Evolutionary conservation across 129 eudicot genomes (phyloP).

Genomic region (Flaveria robusta): DNA sequence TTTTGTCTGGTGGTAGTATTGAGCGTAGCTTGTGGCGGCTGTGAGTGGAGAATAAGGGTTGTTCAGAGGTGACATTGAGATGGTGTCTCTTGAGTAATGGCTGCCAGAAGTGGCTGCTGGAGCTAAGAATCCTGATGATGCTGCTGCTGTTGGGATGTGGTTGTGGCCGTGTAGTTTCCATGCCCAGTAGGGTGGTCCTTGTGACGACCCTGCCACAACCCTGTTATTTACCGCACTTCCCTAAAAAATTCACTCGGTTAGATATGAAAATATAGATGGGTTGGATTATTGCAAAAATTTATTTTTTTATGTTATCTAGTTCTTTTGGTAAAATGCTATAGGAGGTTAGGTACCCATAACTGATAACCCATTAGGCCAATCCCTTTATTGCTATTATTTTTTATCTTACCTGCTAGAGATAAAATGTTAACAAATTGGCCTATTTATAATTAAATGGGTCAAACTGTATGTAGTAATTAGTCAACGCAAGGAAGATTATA

Average conservation of each 20-base stretch:
- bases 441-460: neutral
- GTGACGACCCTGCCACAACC: slow-evolving; percentile 41
- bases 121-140: slow-evolving; percentile 90
- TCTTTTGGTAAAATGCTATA: too few relatives aligned
- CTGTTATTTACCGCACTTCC: slow-evolving; percentile 38
- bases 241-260: slow-evolving; percentile 29
- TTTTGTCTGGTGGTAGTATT: slow-evolving; percentile 51
- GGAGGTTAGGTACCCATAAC: neutral
- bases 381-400: neutral
- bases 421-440: neutral
- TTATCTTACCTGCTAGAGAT: neutral
- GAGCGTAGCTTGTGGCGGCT: slow-evolving; percentile 36
- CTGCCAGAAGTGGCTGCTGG: slow-evolving; percentile 35
- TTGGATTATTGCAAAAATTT: neutral
- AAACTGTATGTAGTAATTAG: neutral
- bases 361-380: neutral
- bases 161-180: slow-evolving; percentile 57
- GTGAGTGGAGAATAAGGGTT: slow-evolving; percentile 33
- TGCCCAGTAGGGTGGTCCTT: slow-evolving; percentile 47
- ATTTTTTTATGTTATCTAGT: too few relatives aligned
- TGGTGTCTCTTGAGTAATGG: slow-evolving; percentile 31
- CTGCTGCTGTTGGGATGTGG: slow-evolving; percentile 60
- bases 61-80: slow-evolving; percentile 30
- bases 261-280: neutral
- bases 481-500: neutral